These are phyloP conservation scores for Cladobotryum mycophilum DNA, from an alignment of 2,329 filamentous ascomycete genomes.

Conservation along the genomic window DNA sequence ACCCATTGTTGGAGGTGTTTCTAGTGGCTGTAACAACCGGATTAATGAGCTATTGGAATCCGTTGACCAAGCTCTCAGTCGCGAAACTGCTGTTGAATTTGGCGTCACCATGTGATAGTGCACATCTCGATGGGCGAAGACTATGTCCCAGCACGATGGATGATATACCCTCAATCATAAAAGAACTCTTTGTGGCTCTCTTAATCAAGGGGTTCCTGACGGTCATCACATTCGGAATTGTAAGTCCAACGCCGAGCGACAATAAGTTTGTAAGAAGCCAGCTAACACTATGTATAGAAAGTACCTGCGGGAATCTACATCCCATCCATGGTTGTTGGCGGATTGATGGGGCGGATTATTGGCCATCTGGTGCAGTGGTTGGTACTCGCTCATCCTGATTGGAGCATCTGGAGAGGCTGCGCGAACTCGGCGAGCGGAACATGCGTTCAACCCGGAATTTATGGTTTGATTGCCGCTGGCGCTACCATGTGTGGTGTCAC, in stretches of 20 bases:
- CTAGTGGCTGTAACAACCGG: constrained; percentile 83
- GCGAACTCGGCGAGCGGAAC: constrained; percentile 63
- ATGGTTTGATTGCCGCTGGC: constrained; percentile 88
- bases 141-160: constrained; percentile 68
- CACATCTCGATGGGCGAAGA: constrained; percentile 59
- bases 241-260: constrained; percentile 30
- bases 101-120: constrained; percentile 76
- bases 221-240: constrained; percentile 84
- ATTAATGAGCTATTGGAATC: constrained; percentile 86
- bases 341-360: constrained; percentile 79
- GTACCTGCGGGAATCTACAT: constrained; percentile 96
- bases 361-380: constrained; percentile 81
- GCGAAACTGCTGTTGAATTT: constrained; percentile 87
- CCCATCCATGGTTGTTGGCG: constrained; percentile 96
- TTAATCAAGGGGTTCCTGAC: constrained; percentile 86
- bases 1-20: constrained; percentile 80
- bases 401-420: constrained; percentile 69
- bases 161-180: constrained; percentile 72
- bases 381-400: constrained; percentile 66
- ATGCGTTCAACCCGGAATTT: constrained; percentile 94
- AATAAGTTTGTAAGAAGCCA: too few species aligned
- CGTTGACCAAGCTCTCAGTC: constrained; percentile 80
- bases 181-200: constrained; percentile 69
- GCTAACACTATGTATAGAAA: constrained; percentile 48
- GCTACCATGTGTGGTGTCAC: constrained; percentile 98